These are phyloP conservation scores for Solanum pimpinellifolium DNA, from an alignment of 257 asterid genomes.

Conservation along the genomic window DNA sequence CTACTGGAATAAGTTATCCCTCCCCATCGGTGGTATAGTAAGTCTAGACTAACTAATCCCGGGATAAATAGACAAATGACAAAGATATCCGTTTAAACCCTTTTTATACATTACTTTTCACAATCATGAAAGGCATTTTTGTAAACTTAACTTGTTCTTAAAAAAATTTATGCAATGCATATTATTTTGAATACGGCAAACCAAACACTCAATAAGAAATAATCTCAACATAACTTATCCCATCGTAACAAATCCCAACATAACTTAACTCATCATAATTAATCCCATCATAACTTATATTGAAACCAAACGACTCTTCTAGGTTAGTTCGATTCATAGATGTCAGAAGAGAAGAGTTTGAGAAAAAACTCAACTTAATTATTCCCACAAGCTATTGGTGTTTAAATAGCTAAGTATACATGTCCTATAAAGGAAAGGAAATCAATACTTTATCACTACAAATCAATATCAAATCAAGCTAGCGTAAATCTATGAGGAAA, in stretches of 20 bases:
- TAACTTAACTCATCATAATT: not conserved
- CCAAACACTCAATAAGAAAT: not conserved
- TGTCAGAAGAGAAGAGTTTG: too few relatives aligned
- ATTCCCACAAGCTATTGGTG: too few relatives aligned
- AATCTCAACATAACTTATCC: not conserved
- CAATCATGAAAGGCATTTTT: not conserved
- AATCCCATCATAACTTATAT: not conserved
- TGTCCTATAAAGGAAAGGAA: too few relatives aligned
- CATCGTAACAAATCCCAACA: not conserved
- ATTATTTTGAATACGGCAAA: not conserved
- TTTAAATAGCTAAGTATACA: too few relatives aligned
- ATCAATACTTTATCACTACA: too few relatives aligned
- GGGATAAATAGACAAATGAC: not conserved
- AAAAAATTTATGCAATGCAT: not conserved
- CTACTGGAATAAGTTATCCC: not conserved
- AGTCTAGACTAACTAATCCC: too few relatives aligned
- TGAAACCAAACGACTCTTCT: not conserved
- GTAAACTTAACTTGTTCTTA: not conserved
- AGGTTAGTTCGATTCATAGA: not conserved
- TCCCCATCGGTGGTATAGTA: not conserved
- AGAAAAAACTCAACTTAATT: too few relatives aligned
- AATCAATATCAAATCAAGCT: too few relatives aligned
- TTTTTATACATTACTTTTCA: not conserved
- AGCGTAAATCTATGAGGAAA: too few relatives aligned
- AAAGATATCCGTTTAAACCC: not conserved